Evolutionary conservation across 129 eudicot genomes (phyloP), one percentile per base, ranked within the genome.

Genomic region (Rutidosis leptorrhynchoides): DNA sequence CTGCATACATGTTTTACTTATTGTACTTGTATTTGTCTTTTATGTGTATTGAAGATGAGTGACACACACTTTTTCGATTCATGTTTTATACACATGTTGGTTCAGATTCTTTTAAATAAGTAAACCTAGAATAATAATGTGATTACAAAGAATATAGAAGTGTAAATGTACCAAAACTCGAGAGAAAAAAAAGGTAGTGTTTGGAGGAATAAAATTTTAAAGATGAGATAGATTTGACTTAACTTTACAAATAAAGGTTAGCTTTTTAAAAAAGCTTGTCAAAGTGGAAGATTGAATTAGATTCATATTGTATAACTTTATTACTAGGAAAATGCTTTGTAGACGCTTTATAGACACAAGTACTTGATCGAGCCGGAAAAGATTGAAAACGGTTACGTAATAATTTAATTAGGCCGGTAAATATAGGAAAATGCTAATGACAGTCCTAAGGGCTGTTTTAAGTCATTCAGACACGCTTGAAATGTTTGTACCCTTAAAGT

Each of bases 251-350:
- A 75, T 58, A 75, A 67, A 75, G 63, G 79, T 68, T 58, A 19
- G 54, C 79, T 67, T 75, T 74, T 75, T 35, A 9, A 29, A 67
- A 71, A 75, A 75, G 74, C 37, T 63, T 67, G 46, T 67, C 69
- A 67, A 67, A 74, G 79, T 74, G 79, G 79, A 74, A 75, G 67
- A 75, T 26, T 75, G 79, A 75, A 75, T 75, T 67, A 75, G 79
- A 67, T 75, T 75, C 79, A 71, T 56, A 69, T 56, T 68, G 46
- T 12, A 20, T 21, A 55, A 23, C 74, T 70, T 70, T 58, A 67
- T 46, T 67, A 12, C 68, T 33, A 59, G n/a, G n/a, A n/a, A n/a
- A n/a, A n/a, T n/a, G n/a, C n/a, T n/a, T n/a, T n/a, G n/a, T n/a
- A n/a, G n/a, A n/a, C n/a, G n/a, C n/a, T n/a, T n/a, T n/a, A n/a